Evolutionary conservation across 2,329 filamentous ascomycete species (phyloP), one percentile per base, ranked within the genome.

Genomic region (Colletotrichum lupini): DNA sequence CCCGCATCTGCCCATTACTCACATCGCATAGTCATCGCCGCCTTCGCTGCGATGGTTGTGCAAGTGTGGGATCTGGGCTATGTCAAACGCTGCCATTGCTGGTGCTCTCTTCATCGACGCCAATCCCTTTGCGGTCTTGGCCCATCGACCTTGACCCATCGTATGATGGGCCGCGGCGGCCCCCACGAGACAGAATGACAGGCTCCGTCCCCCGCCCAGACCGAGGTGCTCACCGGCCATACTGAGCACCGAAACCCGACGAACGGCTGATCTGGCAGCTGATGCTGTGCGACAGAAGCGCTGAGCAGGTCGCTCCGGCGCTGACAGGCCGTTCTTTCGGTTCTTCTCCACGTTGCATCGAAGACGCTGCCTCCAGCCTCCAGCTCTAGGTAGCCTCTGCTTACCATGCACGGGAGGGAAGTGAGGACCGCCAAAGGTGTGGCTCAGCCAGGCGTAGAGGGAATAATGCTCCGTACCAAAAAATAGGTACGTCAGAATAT

Each of bases 221-320:
- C 67, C 71, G 67, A 70, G 67, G 46, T 28, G 49, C 60, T 73
- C 59, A 73, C 67, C 67, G 71, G 67, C 46, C 37, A 30, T 42
- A 26, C 12, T 61, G 53, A 66, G 46, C 53, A 56, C 67, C 71
- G 60, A 70, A 56, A 37, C 52, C 71, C 67, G 60, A 65, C 60
- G 35, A 66, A 70, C 55, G 35, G 42, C 67, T 65, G 49, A 71
- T 67, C 56, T 58, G 52, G 53, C 69, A 53, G 60, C 67, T 70
- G 71, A 64, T 65, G 71, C 46, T 58, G 67, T 71, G 60, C 35
- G 46, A 73, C 60, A n/a, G 35, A 28, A 61, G 26, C 67, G 56
- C 32, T 61, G 28, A 60, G 42, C 42, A 66, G 19, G 49, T n/a
- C 59, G 59, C 35, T 60, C 37, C 30, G 59, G 28, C 28, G 42